Evolutionary conservation across 176 grass and related monocot genomes (phyloP), one percentile per base, ranked within the genome.

Genomic region (Triticum urartu): DNA sequence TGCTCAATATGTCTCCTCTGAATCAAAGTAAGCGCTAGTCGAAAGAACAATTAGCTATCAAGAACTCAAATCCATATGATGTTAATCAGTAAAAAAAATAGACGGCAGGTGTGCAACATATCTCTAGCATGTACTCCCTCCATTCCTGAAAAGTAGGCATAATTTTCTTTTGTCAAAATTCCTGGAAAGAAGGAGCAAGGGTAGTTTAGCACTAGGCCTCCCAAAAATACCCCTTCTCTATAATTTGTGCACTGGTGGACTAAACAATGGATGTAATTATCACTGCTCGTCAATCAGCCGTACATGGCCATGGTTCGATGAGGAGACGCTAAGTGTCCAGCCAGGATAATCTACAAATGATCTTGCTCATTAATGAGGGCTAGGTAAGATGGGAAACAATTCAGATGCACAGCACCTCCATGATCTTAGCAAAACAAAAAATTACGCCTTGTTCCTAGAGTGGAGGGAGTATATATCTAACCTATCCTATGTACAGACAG

Each of bases 1-100:
- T 98, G 96, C 84, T 98, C 90, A 28, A 95, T 69, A 89, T 94
- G 90, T 81, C 86, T 87, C 86, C 91, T 95, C 82, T 94, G 90
- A 85, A 95, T 94, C 78, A 78, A 84, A 88, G 39, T 62, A 73
- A 94, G 79, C 39, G 94, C 93, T 98, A 92, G 50, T 73, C 42
- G 67, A 90, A 79, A 43, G 36, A 84, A 67, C 42, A 86, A 69
- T 40, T 88, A 86, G 82, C 78, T 85, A 93, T 75, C 20, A 39
- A 72, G 21, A 85, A 43, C 25, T 56, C 5, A 77, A 54, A 85
- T 38, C 1, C 72, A 79, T 70, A 72, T 26, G 13, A 59, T 64
- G 48, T 24, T 33, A 88, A 83, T 20, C 54, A 3, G 35, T 72
- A 54, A 18, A 54, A 54, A 50, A 52, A 52, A 17, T 74, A 81